Conservation (phyloP, 352 stramenopile genomes). For the Pythium insidiosum region DNA sequence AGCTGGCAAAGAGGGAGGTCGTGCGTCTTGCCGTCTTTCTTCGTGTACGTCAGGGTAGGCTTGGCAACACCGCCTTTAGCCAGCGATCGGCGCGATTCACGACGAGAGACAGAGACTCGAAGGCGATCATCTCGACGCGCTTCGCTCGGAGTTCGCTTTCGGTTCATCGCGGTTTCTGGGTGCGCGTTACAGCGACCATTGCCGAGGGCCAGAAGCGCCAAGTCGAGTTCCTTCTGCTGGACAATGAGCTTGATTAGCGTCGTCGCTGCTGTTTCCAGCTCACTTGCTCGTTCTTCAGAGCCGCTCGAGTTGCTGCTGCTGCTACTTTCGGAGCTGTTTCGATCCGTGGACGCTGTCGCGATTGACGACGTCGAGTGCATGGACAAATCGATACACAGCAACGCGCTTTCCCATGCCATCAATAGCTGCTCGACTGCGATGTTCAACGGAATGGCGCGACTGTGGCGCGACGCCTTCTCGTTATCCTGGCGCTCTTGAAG, state of each 20-base stretch:
- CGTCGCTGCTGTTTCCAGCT: conserved; percentile 27
- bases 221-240: conserved; percentile 46
- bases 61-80: too few species aligned
- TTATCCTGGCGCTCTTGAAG: conserved; percentile 7
- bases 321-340: conserved; percentile 4
- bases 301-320: conserved; percentile 6
- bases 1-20: conserved; percentile 33
- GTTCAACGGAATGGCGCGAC: conserved; percentile 21
- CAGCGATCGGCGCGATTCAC: too few species aligned
- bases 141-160: conserved; percentile 10
- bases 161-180: conserved; percentile 7
- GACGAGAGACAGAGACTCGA: too few species aligned
- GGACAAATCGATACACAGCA: conserved; percentile 31
- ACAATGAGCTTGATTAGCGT: conserved; percentile 32
- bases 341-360: conserved; percentile 1
- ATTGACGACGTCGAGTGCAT: conserved; percentile 1
- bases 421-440: conserved; percentile 32
- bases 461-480: not conserved
- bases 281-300: conserved; percentile 18
- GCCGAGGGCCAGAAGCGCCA: conserved; percentile 35
- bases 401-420: conserved; percentile 46
- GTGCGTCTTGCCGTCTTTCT: not conserved
- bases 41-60: too few species aligned
- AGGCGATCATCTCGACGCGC: conserved; percentile 13
- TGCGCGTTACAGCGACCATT: conserved; percentile 44